phyloP scores from a whole-genome alignment of 2,329 filamentous ascomycete species.

The Fonsecaea erecta region DNA sequence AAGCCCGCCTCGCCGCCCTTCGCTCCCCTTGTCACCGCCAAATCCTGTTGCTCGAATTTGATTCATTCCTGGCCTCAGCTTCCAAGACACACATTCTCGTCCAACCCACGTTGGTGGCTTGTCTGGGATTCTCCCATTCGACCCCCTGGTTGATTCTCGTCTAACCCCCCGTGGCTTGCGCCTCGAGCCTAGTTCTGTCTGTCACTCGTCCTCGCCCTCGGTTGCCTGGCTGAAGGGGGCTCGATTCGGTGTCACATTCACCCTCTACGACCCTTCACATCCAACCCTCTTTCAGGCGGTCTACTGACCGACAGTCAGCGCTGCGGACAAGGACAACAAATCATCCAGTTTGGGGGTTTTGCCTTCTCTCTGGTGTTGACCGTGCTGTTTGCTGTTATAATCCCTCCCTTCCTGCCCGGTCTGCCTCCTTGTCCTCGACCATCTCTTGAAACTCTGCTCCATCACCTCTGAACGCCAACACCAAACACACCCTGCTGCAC shows the following conservation, averaged over 20 bases:
- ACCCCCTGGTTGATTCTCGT: conserved; percentile 4
- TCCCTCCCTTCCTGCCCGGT: not conserved
- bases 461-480: not conserved
- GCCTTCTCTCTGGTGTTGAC: conserved; percentile 6
- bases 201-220: conserved; percentile 4
- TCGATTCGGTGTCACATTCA: conserved; percentile 23
- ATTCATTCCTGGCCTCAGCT: conserved; percentile 10
- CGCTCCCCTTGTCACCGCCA: conserved; percentile 14
- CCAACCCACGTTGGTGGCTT: conserved; percentile 17
- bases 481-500: not conserved
- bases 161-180: conserved; percentile 23
- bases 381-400: not conserved
- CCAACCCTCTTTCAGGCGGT: conserved; percentile 26
- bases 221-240: conserved; percentile 7
- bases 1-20: not conserved
- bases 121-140: conserved; percentile 15
- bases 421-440: not conserved
- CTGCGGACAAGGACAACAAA: conserved; percentile 23
- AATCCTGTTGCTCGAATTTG: conserved; percentile 11
- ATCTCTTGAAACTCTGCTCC: not conserved
- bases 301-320: conserved; percentile 32
- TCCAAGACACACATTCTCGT: conserved; percentile 6
- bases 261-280: conserved; percentile 6
- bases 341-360: conserved; percentile 14
- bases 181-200: conserved; percentile 19